phyloP scores from a whole-genome alignment of 352 stramenopile genomes.

The Blastocystis sp. region DNA sequence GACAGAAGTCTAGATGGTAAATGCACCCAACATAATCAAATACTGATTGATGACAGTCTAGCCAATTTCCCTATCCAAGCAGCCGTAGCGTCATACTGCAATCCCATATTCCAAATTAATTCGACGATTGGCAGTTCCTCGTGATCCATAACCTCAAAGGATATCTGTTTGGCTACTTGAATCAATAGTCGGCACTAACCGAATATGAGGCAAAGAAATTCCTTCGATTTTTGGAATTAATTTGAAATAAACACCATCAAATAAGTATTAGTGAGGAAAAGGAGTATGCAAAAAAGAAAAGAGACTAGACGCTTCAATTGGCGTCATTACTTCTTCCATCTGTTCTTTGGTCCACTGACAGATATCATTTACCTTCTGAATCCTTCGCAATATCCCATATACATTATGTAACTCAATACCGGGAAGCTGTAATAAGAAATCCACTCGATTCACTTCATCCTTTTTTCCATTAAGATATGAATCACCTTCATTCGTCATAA shows the following conservation, averaged over 20 bases:
- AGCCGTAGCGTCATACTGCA: background rate
- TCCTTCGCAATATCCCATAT: constrained; percentile 39
- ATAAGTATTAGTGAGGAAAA: background rate
- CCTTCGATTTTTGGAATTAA: too few species aligned
- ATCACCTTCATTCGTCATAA: background rate
- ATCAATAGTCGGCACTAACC: too few species aligned
- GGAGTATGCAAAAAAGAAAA: constrained; percentile 52
- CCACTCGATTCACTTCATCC: constrained; percentile 32
- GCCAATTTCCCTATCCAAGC: constrained; percentile 17
- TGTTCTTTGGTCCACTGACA: constrained; percentile 8
- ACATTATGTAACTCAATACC: constrained; percentile 43
- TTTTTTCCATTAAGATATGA: constrained; percentile 37
- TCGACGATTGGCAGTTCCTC: constrained; percentile 38
- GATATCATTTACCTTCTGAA: constrained; percentile 42
- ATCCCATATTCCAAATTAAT: constrained; percentile 30
- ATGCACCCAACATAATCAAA: background rate
- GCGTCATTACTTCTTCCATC: constrained; percentile 44
- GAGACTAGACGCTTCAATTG: background rate
- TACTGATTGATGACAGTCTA: background rate
- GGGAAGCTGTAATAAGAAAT: constrained; percentile 7
- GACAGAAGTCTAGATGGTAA: background rate
- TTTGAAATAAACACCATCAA: too few species aligned
- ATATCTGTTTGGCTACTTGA: background rate
- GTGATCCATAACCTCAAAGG: background rate
- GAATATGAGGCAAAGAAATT: too few species aligned